A percentile compares a stretch with the other conserved stretches of the same genome.
Evolutionary conservation across 2,329 filamentous ascomycete genomes (phyloP).

Genomic region (Pyricularia pennisetigena): DNA sequence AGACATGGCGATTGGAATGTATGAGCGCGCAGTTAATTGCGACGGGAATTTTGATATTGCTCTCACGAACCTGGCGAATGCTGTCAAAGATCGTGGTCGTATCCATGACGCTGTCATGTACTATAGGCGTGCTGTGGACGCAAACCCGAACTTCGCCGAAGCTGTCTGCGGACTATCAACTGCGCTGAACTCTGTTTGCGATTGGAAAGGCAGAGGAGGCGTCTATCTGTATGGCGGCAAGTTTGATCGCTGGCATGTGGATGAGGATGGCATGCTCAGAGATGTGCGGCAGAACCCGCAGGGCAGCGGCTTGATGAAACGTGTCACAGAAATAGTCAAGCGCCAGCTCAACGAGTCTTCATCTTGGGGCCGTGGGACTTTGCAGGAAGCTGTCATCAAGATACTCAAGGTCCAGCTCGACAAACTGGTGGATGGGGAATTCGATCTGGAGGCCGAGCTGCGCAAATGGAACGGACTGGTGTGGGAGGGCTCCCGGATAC

Average conservation of each 20-base stretch:
- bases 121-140: conserved; percentile 78
- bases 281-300: conserved; percentile 55
- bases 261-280: conserved; percentile 70
- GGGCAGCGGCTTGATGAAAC: conserved; percentile 74
- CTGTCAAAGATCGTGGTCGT: conserved; percentile 90
- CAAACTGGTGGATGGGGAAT: conserved; percentile 19
- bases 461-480: conserved; percentile 59
- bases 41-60: conserved; percentile 96
- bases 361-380: conserved; percentile 67
- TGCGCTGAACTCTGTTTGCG: conserved; percentile 90
- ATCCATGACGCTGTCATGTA: conserved; percentile 88
- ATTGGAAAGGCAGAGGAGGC: conserved; percentile 85
- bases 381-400: conserved; percentile 46
- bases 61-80: conserved; percentile 90
- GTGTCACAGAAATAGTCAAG: conserved; percentile 82
- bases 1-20: conserved; percentile 89
- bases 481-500: conserved; percentile 81
- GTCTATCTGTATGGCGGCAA: conserved; percentile 63
- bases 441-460: conserved; percentile 30
- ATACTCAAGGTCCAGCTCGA: conserved; percentile 37
- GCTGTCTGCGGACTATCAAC: conserved; percentile 94
- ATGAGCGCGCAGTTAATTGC: conserved; percentile 85
- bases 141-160: conserved; percentile 95
- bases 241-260: conserved; percentile 88
- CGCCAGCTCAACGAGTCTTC: conserved; percentile 83